Conservation (phyloP, 768 basidiomycete genomes). For the Termitomyces sp. region DNA sequence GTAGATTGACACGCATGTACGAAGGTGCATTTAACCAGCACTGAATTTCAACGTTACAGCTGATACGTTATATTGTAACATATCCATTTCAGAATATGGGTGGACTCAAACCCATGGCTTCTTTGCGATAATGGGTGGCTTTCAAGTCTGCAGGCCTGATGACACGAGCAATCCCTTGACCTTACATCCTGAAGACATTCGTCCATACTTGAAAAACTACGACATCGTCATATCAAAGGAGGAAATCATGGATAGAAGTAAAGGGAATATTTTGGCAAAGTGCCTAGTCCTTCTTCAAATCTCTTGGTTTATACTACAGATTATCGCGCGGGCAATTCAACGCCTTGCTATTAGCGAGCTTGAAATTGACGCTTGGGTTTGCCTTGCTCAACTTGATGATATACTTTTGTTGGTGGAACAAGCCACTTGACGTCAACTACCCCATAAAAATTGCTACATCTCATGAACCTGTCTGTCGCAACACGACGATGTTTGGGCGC, state of each 20-base stretch:
- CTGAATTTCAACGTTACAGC: too few relatives aligned
- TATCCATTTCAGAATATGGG: conserved; percentile 6
- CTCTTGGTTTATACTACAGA: conserved; percentile 28
- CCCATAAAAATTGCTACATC: conserved; percentile 6
- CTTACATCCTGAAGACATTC: not conserved
- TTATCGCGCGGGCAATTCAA: conserved; percentile 18
- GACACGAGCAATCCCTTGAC: not conserved
- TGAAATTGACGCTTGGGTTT: conserved; percentile 29
- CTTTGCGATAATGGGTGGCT: conserved; percentile 27
- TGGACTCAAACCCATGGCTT: conserved; percentile 23
- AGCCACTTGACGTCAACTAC: conserved; percentile 26
- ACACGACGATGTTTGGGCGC: not conserved
- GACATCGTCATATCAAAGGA: too few relatives aligned
- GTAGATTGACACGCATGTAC: conserved; percentile 15
- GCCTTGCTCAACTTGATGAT: conserved; percentile 23
- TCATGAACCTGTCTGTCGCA: not conserved
- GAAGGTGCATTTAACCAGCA: not conserved
- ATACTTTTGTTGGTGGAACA: conserved; percentile 33
- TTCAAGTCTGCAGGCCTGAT: conserved; percentile 10
- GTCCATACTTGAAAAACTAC: too few relatives aligned
- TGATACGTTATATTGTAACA: too few relatives aligned
- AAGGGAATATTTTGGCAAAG: conserved; percentile 24
- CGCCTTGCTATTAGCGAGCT: conserved; percentile 24
- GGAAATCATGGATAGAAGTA: conserved; percentile 18
- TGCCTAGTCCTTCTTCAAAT: conserved; percentile 25